Base-by-base conservation (phyloP, 805 yeast genomes). In the Lipomyces mesembrius region DNA sequence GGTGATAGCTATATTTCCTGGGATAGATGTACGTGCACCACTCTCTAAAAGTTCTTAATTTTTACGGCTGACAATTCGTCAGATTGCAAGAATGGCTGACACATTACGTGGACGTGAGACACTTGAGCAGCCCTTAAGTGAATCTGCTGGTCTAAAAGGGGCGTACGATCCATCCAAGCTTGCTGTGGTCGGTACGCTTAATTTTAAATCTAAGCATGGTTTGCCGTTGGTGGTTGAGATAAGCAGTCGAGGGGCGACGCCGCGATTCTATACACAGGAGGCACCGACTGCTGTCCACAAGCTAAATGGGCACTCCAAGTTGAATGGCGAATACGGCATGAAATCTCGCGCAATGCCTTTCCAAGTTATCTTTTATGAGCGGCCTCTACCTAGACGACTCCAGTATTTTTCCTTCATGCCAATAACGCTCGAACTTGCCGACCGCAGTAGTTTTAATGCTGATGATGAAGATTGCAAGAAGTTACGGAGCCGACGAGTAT, bases 321-420 rank as follows among this genome's bases (percentile, higher is more conserved):
- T 43, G 49, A 17, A 43, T n/a, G 22, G 49, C 22, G 49, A 43
- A 12, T 43, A 17, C 22, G 22, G 49, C 22, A 17, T 43, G 9
- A 17, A 17, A 43, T 53, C n/a, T 11, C 34, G 32, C 51, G 9
- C 12, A 27, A 20, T 61, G 20, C 56, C 63, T 17, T 60, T 71
- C 11, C 72, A 75, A n/a, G 73, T 87, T 2, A 77, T 89, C 3
- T 72, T 83, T n/a, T 92, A 86, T 74, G 83, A 84, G 32, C 89
- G 95, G 1, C 98, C 98, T 0, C 83, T 84, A 56, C 85, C 89
- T 22, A 82, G 81, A 35, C 83, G 85, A 66, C 82, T 93, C 81
- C 97, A 92, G 71, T 91, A 90, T 75, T 89, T 86, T 70, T 88
- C 97, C 0, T 75, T 88, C 2, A 79, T 82, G n/a, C 96, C 97